Base-by-base conservation (phyloP, 441 rosid species). In the Isatis lusitanica region DNA sequence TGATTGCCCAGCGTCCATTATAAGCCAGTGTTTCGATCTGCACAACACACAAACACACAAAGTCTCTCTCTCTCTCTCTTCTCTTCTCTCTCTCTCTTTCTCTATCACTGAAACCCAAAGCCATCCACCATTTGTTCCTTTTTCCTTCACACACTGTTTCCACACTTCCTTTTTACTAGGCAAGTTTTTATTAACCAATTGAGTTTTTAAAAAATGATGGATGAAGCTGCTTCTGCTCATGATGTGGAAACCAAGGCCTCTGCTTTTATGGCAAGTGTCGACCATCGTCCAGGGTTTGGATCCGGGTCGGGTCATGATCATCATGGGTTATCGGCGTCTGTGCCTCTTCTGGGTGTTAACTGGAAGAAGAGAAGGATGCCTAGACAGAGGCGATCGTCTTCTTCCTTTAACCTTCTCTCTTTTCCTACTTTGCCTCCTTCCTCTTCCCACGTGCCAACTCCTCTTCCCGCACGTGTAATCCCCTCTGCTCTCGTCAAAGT, bases 291-390 rank as follows among this genome's bases (percentile, higher is more conserved):
- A 47, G 79, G 69, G 63, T 73, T 46, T 83, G 82, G 74, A 52
- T 57, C 56, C 55, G 81, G 69, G 57, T 66, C 84, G 68, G 85
- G 78, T 76, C 78, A 84, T 70, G 68, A 74, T 85, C 81, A 74
- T 85, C 81, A 85, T 66, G 79, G 77, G 57, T 80, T 83, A 77
- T 66, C 82, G 77, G 78, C 83, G 80, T 75, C 74, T 76, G 74
- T 87, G 71, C 72, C 85, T 40, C 72, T 78, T 63, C 80, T 85
- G 59, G 91, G 88, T 71, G 82, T 88, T 63, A 81, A 82, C 73
- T 83, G 85, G 88, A 87, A 89, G 86, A 90, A 87, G 85, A 88
- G 89, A 80, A 90, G 96, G 82, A 89, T 90, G 94, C 88, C 92
- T 10, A 83, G 97, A 80, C 97, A 82, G 84, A 93, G 94, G 80